Evolutionary conservation across 2,329 filamentous ascomycete genomes (phyloP), one percentile per base, ranked within the genome.

Genomic region (Biscogniauxia sp.): DNA sequence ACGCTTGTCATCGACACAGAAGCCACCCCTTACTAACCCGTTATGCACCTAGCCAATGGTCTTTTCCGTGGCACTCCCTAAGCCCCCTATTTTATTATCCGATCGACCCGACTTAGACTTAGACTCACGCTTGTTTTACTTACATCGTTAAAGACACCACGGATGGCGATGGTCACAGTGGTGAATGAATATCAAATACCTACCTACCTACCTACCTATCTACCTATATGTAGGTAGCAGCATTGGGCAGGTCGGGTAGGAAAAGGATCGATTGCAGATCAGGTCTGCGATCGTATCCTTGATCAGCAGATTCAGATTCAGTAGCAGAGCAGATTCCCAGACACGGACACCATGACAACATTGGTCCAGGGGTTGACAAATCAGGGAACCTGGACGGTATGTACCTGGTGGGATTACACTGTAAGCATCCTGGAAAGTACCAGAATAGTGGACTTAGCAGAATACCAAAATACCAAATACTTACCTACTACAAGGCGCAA

Each of bases 321-420:
- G 32, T 28, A 8, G 20, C 26, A 54, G 26, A 37, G 7, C 20
- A 54, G 17, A 41, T n/a, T 20, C 56, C 59, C 54, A 61, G 56
- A 57, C 54, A 53, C 50, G 60, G 45, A 55, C 32, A 59, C 25
- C 59, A 64, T 63, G 64, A 64, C 64, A 65, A 53, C 63, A 64
- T 66, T 28, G 17, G 49, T 55, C 63, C 64, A 65, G 63, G 64
- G 61, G 61, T 56, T 54, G 26, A 56, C 26, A 45, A 62, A 54
- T 54, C 28, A 54, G 28, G 53, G 53, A 41, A 41, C 53, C 15
- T n/a, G 6, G 1, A 26, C 23, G 15, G 52, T 28, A 28, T 32
- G 25, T 32, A 28, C 11, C 5, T 53, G 9, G 20, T 26, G 7
- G 6, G 5, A 6, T 26, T 11, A n/a, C 15, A 45, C 37, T 45